Evolutionary conservation across 345 rosid genomes (phyloP), one percentile per base, ranked within the genome.

Genomic region (Brassica incana): DNA sequence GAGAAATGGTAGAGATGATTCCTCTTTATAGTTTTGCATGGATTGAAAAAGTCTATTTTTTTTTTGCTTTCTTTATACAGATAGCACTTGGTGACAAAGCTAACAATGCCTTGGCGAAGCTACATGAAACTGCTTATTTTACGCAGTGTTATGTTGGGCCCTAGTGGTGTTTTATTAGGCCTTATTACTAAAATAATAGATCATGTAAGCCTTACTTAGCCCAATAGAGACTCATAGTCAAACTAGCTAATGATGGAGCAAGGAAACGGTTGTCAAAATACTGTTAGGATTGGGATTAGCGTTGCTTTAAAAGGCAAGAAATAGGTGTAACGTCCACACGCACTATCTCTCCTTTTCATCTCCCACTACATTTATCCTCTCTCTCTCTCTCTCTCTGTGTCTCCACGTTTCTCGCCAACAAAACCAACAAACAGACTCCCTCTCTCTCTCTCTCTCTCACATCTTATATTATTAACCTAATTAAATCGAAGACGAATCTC

Each of bases 371-470:
- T 65, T 18, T 40, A 65, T 30, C 52, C 11, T 67, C 59, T 76
- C 54, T 45, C 3, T 48, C 54, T 52, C 20, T 52, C 58, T 45
- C 3, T 48, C 54, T 52, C 20, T 52, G 20, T 52, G 23, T 6
- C 27, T 18, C 62, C 82, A 73, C 74, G 40, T 45, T 79, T 73
- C 70, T 73, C 78, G 81, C 74, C 78, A 79, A 67, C 60, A 16
- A 54, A n/a, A n/a, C n/a, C n/a, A n/a, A n/a, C n/a, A n/a, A n/a
- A n/a, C n/a, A n/a, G n/a, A n/a, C n/a, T n/a, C n/a, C n/a, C n/a
- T n/a, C n/a, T n/a, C n/a, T n/a, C n/a, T n/a, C n/a, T 14, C 15
- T 3, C 54, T 48, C 54, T 43, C 5, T 43, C 5, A 71, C 18
- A 1, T 72, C 62, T 2, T 15, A 54, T 54, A 54, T 54, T 16